A percentile compares a stretch with the other conserved stretches of the same genome.
Conservation (phyloP, 73 alveolate genomes). For the Tetrahymena malaccensis region DNA sequence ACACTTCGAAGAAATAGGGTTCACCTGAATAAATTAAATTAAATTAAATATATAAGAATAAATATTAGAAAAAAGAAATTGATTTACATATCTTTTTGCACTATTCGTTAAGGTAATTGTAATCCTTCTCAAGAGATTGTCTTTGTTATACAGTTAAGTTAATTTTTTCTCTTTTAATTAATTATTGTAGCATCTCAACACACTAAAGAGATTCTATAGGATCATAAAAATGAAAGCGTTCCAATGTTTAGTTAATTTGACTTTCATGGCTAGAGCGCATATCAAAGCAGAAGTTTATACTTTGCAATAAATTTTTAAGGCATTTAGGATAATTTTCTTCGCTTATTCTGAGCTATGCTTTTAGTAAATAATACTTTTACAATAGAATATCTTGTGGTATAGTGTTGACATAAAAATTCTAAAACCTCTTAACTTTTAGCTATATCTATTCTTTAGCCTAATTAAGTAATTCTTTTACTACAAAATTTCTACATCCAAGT, state of each 20-base stretch:
- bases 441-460: not conserved
- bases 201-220: not conserved
- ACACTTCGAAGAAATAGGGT: not conserved
- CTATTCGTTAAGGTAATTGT: not conserved
- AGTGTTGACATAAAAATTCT: not conserved
- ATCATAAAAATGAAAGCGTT: not conserved
- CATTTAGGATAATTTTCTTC: not conserved
- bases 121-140: not conserved
- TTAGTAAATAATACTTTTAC: not conserved
- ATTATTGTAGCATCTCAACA: not conserved
- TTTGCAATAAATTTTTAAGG: not conserved
- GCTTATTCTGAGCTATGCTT: not conserved
- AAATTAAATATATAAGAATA: not conserved
- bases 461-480: not conserved
- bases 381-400: not conserved
- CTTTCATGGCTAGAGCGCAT: not conserved
- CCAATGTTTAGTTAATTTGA: not conserved
- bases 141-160: not conserved
- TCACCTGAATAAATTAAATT: not conserved
- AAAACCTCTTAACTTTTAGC: not conserved
- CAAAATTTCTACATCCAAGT: not conserved
- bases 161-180: not conserved
- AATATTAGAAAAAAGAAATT: not conserved
- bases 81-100: not conserved
- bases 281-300: not conserved